phyloP scores from a whole-genome alignment of 1,284 basidiomycete species.

The Xerocomus minutiporus region DNA sequence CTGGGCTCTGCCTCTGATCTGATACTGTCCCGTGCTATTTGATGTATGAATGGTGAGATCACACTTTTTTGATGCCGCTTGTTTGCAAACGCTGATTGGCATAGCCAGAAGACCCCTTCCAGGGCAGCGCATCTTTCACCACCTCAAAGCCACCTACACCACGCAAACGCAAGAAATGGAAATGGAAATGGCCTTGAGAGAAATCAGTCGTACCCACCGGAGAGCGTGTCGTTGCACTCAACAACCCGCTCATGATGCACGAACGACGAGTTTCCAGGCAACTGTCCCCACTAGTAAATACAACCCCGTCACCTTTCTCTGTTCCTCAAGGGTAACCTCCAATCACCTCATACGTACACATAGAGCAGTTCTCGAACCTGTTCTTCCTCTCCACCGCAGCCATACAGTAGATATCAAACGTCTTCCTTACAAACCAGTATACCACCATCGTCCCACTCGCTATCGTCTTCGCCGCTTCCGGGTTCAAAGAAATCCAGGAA shows the following conservation, averaged over 20 bases:
- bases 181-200: slow-evolving; percentile 77
- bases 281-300: slow-evolving; percentile 96
- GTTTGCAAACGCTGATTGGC: slow-evolving; percentile 24
- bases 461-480: slow-evolving; percentile 90
- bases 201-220: slow-evolving; percentile 57
- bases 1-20: too few relatives aligned
- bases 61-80: too few relatives aligned
- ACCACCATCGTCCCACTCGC: slow-evolving; percentile 94
- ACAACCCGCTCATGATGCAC: slow-evolving; percentile 42
- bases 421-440: slow-evolving; percentile 93
- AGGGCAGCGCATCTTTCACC: slow-evolving; percentile 41
- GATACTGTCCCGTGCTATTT: too few relatives aligned
- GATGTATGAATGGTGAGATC: too few relatives aligned
- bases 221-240: slow-evolving; percentile 72
- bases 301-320: slow-evolving; percentile 83
- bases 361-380: slow-evolving; percentile 96
- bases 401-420: slow-evolving; percentile 97
- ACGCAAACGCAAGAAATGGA: slow-evolving; percentile 16
- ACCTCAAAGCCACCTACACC: slow-evolving; percentile 11
- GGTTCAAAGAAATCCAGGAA: slow-evolving; percentile 95
- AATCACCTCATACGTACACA: slow-evolving; percentile 12
- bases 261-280: slow-evolving; percentile 42
- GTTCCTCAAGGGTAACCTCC: slow-evolving; percentile 75
- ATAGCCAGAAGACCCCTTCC: slow-evolving; percentile 56
- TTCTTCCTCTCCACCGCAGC: slow-evolving; percentile 99